Evolutionary conservation across 768 basidiomycete species (phyloP), one percentile per base, ranked within the genome.

Genomic region (Omphalotus guepiniiformis): DNA sequence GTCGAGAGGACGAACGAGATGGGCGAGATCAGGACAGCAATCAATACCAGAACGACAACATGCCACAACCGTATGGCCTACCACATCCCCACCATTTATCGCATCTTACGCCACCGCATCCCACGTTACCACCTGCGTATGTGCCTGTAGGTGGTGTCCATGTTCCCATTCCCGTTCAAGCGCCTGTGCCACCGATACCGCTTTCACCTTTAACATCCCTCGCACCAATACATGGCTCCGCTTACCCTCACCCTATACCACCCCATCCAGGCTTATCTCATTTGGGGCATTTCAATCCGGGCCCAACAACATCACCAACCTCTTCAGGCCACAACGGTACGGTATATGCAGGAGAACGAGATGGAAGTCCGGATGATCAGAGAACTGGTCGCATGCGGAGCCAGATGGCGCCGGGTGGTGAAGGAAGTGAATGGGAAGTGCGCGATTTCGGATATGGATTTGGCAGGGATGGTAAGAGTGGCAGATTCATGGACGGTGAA

Each of bases 391-490:
- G 21, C 18, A 25, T 2, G 9, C 19, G 32, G 52, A 51, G 12
- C 54, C 53, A 5, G 54, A 55, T 39, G 39, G 54, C 6, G 50
- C n/a, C 19, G 13, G 57, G 59, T 8, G 39, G 54, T 16, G 35
- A 52, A 7, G 65, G 64, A 27, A 72, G 71, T 39, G 68, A 74
- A 9, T 78, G 75, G 60, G 72, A 73, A 47, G 83, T 85, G 36
- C 75, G 71, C 51, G 73, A 85, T 55, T 84, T 71, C 47, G 83
- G 84, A 7, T 85, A 66, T 55, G 82, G 83, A 4, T 85, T 85
- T 51, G 83, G 83, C 1, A 62, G 67, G 11, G 60, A 62, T 8
- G 67, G 70, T 50, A 71, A 68, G 3, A 53, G 53, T 3, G 69
- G 68, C 3, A 27, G 7, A 4, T 27, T 21, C 66, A 70, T 23